A percentile compares a stretch with the other conserved stretches of the same genome.
phyloP scores from a whole-genome alignment of 495 filamentous ascomycete genomes.

The Talaromyces wortmannii region DNA sequence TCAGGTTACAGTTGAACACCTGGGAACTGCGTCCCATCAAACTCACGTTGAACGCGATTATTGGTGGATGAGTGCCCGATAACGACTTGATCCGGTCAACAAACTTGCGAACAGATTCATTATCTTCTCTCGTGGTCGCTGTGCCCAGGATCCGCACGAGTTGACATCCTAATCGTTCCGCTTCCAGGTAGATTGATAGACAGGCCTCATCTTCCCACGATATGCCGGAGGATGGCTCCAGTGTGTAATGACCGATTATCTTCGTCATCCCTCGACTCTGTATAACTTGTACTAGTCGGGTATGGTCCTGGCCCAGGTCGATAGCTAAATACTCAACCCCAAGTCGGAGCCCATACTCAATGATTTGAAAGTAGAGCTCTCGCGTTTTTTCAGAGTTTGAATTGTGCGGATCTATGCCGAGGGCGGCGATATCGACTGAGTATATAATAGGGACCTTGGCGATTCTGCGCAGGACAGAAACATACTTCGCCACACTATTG shows the following conservation, averaged over 20 bases:
- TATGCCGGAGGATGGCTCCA: constrained; percentile 40
- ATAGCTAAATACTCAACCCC: constrained; percentile 68
- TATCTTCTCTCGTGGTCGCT: constrained; percentile 51
- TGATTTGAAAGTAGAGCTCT: constrained; percentile 31
- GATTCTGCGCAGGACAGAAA: constrained; percentile 44
- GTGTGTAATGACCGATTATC: constrained; percentile 62
- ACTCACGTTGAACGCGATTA: constrained; percentile 71
- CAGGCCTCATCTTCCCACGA: constrained; percentile 58
- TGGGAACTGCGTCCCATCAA: constrained; percentile 59
- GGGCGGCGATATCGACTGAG: constrained; percentile 51
- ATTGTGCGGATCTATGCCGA: constrained; percentile 18
- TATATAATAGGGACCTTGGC: constrained; percentile 63
- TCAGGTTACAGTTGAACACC: constrained; percentile 61
- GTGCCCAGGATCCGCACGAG: constrained; percentile 61
- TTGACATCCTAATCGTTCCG: constrained; percentile 59
- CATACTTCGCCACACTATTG: constrained; percentile 33
- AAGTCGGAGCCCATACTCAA: constrained; percentile 63
- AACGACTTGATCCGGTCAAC: constrained; percentile 33
- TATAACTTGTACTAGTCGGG: constrained; percentile 28
- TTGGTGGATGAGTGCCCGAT: constrained; percentile 33
- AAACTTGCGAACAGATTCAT: constrained; percentile 50
- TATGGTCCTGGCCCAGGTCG: constrained; percentile 48
- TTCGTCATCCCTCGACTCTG: constrained; percentile 59
- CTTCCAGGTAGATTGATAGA: constrained; percentile 47
- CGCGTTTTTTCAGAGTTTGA: constrained; percentile 13